Base-by-base conservation (phyloP, 352 stramenopile genomes). In the Globisporangium middletonii region DNA sequence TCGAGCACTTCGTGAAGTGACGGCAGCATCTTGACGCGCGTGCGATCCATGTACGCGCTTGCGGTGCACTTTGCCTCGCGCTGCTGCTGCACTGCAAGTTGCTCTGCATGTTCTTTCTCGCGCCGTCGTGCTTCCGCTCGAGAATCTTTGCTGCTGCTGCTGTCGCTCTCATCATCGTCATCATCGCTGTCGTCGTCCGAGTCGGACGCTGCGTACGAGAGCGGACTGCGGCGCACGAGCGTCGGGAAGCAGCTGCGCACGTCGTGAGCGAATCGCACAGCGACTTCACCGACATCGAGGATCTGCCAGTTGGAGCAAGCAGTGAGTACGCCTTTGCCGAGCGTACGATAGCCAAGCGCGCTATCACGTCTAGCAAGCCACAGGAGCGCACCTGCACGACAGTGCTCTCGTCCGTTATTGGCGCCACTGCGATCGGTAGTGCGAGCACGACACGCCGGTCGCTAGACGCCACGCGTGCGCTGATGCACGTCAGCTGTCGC, bases 241-340 rank as follows among this genome's bases (percentile, higher is more conserved):
- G 67, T 86, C 3, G 82, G 82, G 59, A 92, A 92, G 50, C 79
- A 89, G 18, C 67, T 66, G 50, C 70, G 67, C 37, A 86, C 66
- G 37, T 80, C 73, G 26, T 74, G 68, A 7, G 82, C 56, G 26
- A 92, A 79, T 4, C 73, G 64, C 28, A 73, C 74, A 1, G 79
- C 77, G 41, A 69, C 52, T 58, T 88, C 79, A 27, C 82, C 82
- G 19, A 83, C 67, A 49, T 88, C 79, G 19, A 92, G 53, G 27
- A 88, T 62, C 59, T 35, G 30, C 4, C 8, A 35, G 30, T 35
- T 35, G 30, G 23, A 23, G 23, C 23, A 23, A 23, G 23, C 0
- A 23, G 23, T 23, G 23, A 23, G 23, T 23, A 23, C 23, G 23
- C 23, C 23, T 23, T 23, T 88, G 26, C 16, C 15, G 38, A 18